Conservation (phyloP, 192 early-diverging fungal genomes). For the Jimgerdemannia flammicorona region DNA sequence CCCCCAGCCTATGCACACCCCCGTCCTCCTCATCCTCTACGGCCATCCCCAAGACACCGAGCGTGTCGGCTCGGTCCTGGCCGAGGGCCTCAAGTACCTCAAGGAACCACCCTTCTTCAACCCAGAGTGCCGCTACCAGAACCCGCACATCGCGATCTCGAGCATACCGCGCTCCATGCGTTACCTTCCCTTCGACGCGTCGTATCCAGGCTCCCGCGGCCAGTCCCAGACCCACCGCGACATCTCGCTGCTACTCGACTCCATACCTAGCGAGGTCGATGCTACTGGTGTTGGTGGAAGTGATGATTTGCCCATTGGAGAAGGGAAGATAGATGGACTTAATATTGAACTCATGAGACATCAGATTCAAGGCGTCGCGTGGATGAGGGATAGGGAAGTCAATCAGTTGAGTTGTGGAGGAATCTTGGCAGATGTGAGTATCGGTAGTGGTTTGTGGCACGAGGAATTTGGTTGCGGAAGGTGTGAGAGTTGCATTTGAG, state of each 20-base stretch:
- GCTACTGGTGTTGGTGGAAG: neutral
- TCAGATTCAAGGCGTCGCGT: slow-evolving; percentile 26
- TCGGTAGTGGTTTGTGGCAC: neutral
- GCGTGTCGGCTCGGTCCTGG: slow-evolving; percentile 1
- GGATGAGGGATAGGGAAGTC: slow-evolving; percentile 36
- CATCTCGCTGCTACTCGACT: slow-evolving; percentile 19
- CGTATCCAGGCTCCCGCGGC: too few species aligned
- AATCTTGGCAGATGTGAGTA: slow-evolving; percentile 29
- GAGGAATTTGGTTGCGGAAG: neutral
- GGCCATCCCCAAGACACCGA: slow-evolving; percentile 9
- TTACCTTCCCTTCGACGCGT: neutral
- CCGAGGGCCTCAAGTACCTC: slow-evolving; percentile 1
- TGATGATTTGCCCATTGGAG: neutral
- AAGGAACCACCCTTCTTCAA: slow-evolving; percentile 26
- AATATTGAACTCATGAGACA: slow-evolving; percentile 21
- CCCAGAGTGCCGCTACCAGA: slow-evolving; percentile 17
- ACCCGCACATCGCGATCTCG: slow-evolving; percentile 6
- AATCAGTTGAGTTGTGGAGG: slow-evolving; percentile 24
- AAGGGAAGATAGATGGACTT: slow-evolving; percentile 14
- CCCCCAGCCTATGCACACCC: slow-evolving; percentile 10
- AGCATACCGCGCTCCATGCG: neutral
- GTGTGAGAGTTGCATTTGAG: neutral
- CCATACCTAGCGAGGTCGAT: slow-evolving; percentile 19
- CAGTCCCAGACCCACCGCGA: slow-evolving; percentile 14
- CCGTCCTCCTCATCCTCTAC: slow-evolving; percentile 29